Conservation (phyloP, 129 eudicot species). For the Rutidosis leptorrhynchoides region DNA sequence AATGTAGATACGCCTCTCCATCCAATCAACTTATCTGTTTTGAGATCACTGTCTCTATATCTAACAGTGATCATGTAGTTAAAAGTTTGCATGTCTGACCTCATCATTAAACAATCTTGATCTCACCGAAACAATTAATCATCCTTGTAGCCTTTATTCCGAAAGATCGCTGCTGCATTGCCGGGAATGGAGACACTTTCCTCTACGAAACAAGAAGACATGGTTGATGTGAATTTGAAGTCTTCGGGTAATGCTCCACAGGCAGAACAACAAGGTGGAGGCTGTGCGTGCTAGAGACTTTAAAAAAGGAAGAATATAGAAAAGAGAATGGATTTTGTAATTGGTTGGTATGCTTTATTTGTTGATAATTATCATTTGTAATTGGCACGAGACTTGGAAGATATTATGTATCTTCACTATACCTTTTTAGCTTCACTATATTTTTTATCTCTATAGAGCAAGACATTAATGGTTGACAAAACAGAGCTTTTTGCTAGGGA, state of each 20-base stretch:
- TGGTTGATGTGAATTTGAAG: conserved; percentile 90
- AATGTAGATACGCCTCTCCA: too few relatives aligned
- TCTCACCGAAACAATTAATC: background rate
- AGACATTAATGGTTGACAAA: too few relatives aligned
- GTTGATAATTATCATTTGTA: too few relatives aligned
- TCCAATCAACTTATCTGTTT: background rate
- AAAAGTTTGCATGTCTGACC: background rate
- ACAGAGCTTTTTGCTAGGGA: too few relatives aligned
- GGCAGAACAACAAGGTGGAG: conserved; percentile 78
- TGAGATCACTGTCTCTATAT: background rate
- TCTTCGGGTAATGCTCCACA: conserved; percentile 51
- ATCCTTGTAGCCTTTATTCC: conserved; percentile 62
- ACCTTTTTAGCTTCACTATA: too few relatives aligned
- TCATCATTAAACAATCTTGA: background rate
- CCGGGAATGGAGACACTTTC: conserved; percentile 91
- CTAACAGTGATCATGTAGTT: background rate
- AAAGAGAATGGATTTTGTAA: conserved; percentile 12
- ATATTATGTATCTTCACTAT: too few relatives aligned
- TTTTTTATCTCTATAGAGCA: too few relatives aligned
- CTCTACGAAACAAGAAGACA: conserved; percentile 78
- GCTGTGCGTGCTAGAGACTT: conserved; percentile 63
- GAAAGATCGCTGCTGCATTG: conserved; percentile 86
- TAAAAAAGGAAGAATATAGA: conserved; percentile 1
- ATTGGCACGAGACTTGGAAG: too few relatives aligned
- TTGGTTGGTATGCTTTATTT: too few relatives aligned